These are phyloP conservation scores for Hyparrhenia diplandra DNA, from an alignment of 176 grass and related monocot species.

Conservation along the genomic window DNA sequence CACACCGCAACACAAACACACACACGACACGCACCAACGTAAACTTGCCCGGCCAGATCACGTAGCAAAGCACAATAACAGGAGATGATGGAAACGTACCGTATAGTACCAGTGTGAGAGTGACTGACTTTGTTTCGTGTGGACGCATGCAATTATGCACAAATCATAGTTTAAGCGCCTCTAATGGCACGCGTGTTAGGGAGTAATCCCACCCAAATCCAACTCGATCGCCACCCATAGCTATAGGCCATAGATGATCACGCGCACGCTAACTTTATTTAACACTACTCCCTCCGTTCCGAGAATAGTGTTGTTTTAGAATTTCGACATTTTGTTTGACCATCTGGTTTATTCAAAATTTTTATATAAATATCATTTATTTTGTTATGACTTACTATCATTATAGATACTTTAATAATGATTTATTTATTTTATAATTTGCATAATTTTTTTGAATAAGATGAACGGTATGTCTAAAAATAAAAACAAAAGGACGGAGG, in stretches of 20 bases:
- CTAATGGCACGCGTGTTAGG: slow-evolving; percentile 20
- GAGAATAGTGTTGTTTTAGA: no score
- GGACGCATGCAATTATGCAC: background rate
- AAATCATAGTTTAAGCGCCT: slow-evolving; percentile 9
- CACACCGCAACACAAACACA: slow-evolving; percentile 11
- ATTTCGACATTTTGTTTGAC: no score
- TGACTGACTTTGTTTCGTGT: background rate
- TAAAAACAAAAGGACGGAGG: no score
- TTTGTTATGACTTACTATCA: no score
- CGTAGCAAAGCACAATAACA: background rate
- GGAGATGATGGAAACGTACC: background rate
- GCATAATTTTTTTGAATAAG: no score
- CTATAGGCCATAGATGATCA: background rate
- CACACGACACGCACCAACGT: background rate
- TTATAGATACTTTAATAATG: no score
- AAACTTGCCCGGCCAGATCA: background rate
- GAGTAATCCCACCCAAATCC: slow-evolving; percentile 17
- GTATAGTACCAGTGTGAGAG: background rate
- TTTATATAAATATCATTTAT: no score
- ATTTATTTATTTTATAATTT: no score
- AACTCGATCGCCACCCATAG: background rate
- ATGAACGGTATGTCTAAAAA: no score
- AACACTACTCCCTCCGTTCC: no score
- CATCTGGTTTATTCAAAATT: no score
- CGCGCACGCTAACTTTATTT: background rate